Conservation (phyloP, 2,329 filamentous ascomycete genomes). For the Pseudocercospora ulei region DNA sequence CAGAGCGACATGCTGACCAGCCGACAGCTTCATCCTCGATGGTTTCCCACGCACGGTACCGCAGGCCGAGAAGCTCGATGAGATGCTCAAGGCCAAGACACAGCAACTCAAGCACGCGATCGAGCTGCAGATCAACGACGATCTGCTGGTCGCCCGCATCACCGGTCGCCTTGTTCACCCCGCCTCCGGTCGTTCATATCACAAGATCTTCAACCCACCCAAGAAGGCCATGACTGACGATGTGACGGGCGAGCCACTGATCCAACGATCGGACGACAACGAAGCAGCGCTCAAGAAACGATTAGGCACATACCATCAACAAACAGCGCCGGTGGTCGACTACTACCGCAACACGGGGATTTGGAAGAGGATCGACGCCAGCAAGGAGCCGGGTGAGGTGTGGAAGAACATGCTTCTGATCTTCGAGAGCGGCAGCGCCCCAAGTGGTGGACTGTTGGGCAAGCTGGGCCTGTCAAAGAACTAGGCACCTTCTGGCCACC, state of each 20-base stretch:
- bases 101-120: slow-evolving; percentile 89
- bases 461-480: slow-evolving; percentile 44
- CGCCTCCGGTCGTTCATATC: slow-evolving; percentile 90
- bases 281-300: slow-evolving; percentile 93
- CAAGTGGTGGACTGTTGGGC: slow-evolving; percentile 42
- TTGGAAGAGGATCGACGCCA: slow-evolving; percentile 91
- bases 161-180: slow-evolving; percentile 94
- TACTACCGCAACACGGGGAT: slow-evolving; percentile 98
- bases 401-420: slow-evolving; percentile 87
- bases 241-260: slow-evolving; percentile 87
- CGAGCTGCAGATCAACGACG: slow-evolving; percentile 94
- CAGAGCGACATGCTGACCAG: slow-evolving; percentile 13
- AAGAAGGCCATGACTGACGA: slow-evolving; percentile 93
- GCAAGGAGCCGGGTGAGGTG: slow-evolving; percentile 87
- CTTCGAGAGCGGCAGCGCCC: slow-evolving; percentile 46
- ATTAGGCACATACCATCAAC: slow-evolving; percentile 80
- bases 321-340: slow-evolving; percentile 82
- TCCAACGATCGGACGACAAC: slow-evolving; percentile 96
- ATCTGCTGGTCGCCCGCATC: slow-evolving; percentile 85
- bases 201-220: slow-evolving; percentile 97
- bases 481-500: slow-evolving; percentile 17
- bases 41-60: slow-evolving; percentile 95
- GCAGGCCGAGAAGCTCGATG: slow-evolving; percentile 87
- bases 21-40: slow-evolving; percentile 83
- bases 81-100: slow-evolving; percentile 69